Evolutionary conservation across 2,329 filamentous ascomycete genomes (phyloP), one percentile per base, ranked within the genome.

Genomic region (Westerdykella sp.): DNA sequence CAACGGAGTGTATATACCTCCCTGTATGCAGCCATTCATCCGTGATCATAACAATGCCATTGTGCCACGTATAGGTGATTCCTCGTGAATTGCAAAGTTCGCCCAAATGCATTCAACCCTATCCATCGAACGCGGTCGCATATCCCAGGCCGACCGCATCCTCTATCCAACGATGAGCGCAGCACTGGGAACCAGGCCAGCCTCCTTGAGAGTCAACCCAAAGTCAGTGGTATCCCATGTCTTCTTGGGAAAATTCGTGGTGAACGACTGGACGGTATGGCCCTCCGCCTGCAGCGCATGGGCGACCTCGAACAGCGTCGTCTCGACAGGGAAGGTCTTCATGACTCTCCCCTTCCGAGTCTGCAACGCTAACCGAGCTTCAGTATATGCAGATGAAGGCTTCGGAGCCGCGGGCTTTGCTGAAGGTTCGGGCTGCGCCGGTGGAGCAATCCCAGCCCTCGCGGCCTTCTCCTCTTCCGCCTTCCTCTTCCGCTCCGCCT

Each of bases 281-380:
- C 85, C 87, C 39, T 79, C 81, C 49, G 96, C 87, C 39, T 78
- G 68, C 18, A 98, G 64, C 45, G 83, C 78, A 55, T 90, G 81
- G 0, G 87, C 89, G 40, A 98, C 83, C 70, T 98, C 91, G 57
- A 95, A 95, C 10, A 98, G 72, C 0, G 93, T 97, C 3, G 89
- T 94, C 45, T 94, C 87, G 5, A 87, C 89, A 0, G 88, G 83
- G 51, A 95, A 82, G 0, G 85, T 91, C 77, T 95, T 97, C 70
- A 84, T 82, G 42, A 96, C 73, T 48, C 85, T 90, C 12, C 88
- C 87, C 14, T 71, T 73, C 1, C 80, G 65, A 0, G 85, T 90
- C 68, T 95, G 89, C 34, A 98, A 71, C 46, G 90, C 78, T 48
- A 98, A 70, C 22, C 93, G 79, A 11, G 89, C 82, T 64, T 95